Evolutionary conservation across 2,329 filamentous ascomycete species (phyloP), one percentile per base, ranked within the genome.

Genomic region (Fusarium sp.): DNA sequence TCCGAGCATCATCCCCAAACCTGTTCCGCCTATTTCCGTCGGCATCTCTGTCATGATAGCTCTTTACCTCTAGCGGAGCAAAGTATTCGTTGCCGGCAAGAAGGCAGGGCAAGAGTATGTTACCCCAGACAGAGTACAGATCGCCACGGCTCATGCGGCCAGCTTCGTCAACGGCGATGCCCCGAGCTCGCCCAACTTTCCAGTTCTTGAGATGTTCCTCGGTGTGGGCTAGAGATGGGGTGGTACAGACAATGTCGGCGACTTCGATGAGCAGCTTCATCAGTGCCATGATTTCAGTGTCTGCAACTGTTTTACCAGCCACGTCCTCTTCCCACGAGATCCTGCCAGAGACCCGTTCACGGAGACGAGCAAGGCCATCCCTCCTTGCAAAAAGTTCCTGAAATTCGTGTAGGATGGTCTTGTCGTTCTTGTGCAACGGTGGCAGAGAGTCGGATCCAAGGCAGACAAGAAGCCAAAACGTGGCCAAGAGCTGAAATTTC

Each of bases 401-500:
- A 14, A 36, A 26, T 0, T 52, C 12, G 13, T 26, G 32, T 3
- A 52, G 9, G 8, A 4, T 22, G 0, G 2, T 20, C 13, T 4
- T 20, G 2, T 52, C 50, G 1, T 36, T 6, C 9, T 15, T 52
- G 1, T 52, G 30, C 6, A 52, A 2, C 8, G 9, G 9, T 10
- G n/a, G 50, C 3, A 52, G 24, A 8, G n/a, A 15, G 11, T 26
- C 6, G 3, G 50, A 36, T 1, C 13, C 13, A 52, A 52, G 32
- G 18, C 50, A 52, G 32, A 20, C 5, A 20, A 22, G n/a, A 52
- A 52, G 50, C 32, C 50, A 52, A 10, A 20, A 52, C 0, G 50
- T 15, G 18, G n/a, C 18, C 2, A 32, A 52, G 32, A 52, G n/a
- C 6, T 36, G n/a, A 1, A 52, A 5, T 7, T 22, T 26, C n/a